phyloP scores from a whole-genome alignment of 148 eudicot species.

The Rhododendron williamsianum region DNA sequence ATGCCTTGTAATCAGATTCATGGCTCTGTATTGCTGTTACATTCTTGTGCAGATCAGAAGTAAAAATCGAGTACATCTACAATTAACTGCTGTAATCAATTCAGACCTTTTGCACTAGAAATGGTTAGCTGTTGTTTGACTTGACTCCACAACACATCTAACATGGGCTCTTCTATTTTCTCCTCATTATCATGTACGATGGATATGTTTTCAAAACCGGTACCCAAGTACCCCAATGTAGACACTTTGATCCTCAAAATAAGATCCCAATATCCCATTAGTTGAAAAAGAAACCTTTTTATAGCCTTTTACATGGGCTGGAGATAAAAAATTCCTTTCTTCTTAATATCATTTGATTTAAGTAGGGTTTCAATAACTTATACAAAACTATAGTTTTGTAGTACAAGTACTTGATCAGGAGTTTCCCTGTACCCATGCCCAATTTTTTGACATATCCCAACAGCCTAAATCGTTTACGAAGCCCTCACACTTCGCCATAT shows the following conservation, averaged over 20 bases:
- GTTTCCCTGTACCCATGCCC: not conserved
- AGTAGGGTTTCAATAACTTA: not conserved
- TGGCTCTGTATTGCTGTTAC: not conserved
- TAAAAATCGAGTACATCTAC: not conserved
- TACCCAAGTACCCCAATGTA: not conserved
- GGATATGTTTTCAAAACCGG: not conserved
- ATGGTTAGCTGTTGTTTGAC: not conserved
- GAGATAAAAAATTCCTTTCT: not conserved
- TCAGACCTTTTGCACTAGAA: not conserved
- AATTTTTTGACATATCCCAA: not conserved
- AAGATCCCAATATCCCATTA: not conserved
- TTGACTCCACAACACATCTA: not conserved
- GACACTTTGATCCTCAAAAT: not conserved
- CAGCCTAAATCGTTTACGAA: not conserved
- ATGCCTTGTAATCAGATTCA: not conserved
- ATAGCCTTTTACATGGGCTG: not conserved
- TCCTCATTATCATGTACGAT: not conserved
- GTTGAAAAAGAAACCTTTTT: not conserved
- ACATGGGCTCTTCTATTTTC: not conserved
- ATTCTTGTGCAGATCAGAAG: no score
- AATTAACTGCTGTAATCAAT: not conserved
- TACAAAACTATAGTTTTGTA: not conserved
- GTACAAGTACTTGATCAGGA: not conserved
- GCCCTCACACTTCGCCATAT: not conserved
- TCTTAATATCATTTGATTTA: not conserved